Evolutionary conservation across 2,329 filamentous ascomycete genomes (phyloP), one percentile per base, ranked within the genome.

Genomic region (Colletotrichum shisoi): DNA sequence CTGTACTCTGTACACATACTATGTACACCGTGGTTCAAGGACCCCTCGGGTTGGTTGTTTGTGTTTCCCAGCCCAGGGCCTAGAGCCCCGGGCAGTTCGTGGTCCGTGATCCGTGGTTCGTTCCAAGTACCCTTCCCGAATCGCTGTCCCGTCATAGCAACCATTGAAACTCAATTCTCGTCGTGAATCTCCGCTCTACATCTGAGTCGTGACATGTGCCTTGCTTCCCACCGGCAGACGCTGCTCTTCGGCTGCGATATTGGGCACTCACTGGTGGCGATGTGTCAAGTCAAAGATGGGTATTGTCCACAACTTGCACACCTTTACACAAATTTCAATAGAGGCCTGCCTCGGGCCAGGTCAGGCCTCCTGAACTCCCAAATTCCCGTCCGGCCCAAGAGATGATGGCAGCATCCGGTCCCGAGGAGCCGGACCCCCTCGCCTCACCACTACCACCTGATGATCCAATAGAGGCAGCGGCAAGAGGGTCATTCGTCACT

Each of bases 401-500:
- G 49, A 59, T 62, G 27, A 46, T 37, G 56, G 27, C 42, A 6
- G 37, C 9, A 42, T 46, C 42, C 27, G 11, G 42, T 19, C 56
- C 31, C 27, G 42, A 27, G 12, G n/a, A 42, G 37, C 27, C n/a
- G 27, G 42, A 13, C 15, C 42, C 15, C 42, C 42, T 39, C 15
- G 24, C 31, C 54, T 21, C 53, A 53, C 44, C 62, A 42, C 42
- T 48, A 53, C 44, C 62, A 42, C 42, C 61, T 51, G 49, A 65
- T 68, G 49, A 65, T 52, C 54, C 65, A 59, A 51, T 65, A 24
- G 65, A 21, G 59, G 61, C 64, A 64, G 40, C 64, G 59, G 64
- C 49, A 64, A 37, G 63, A 67, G 24, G 62, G 60, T 63, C 63
- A 67, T 67, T 67, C 63, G 60, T 67, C 63, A 58, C 60, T 27